A percentile compares a stretch with the other conserved stretches of the same genome.
phyloP scores from a whole-genome alignment of 345 rosid species.

The Sisymbrium irio region DNA sequence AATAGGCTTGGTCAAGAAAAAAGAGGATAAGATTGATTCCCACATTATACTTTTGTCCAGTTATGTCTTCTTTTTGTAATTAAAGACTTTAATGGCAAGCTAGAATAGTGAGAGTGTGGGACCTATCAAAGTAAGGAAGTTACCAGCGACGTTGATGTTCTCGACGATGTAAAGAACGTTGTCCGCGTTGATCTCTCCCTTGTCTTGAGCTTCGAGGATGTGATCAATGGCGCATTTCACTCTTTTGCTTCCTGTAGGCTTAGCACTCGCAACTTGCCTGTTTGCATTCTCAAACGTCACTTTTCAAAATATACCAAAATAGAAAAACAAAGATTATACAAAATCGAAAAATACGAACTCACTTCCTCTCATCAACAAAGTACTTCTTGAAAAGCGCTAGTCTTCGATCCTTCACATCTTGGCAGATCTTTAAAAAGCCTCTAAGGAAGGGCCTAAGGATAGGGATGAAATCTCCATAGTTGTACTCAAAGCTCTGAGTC shows the following conservation, averaged over 20 bases:
- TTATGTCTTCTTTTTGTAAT: no score
- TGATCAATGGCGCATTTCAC: constrained; percentile 94
- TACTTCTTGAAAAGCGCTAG: constrained; percentile 85
- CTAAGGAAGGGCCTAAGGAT: constrained; percentile 86
- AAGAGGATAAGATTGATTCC: no score
- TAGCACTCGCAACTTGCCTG: constrained; percentile 69
- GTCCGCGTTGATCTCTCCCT: constrained; percentile 95
- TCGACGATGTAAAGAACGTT: constrained; percentile 97
- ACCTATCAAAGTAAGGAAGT: no score
- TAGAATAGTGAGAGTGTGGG: no score
- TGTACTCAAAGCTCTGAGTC: constrained; percentile 96
- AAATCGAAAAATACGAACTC: constrained; percentile 21
- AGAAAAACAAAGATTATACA: background rate
- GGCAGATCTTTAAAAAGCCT: constrained; percentile 85
- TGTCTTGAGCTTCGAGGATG: constrained; percentile 81
- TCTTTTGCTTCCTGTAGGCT: constrained; percentile 52
- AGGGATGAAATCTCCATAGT: constrained; percentile 96
- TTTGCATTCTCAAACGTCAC: background rate
- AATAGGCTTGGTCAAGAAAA: no score
- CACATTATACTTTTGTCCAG: no score
- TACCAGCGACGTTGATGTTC: constrained; percentile 98
- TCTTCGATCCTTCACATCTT: constrained; percentile 82
- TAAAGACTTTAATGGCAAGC: no score
- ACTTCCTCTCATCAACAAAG: constrained; percentile 92
- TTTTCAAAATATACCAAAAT: constrained; percentile 3